Evolutionary conservation across 2,329 filamentous ascomycete species (phyloP).

Genomic region (Ceratocystiopsis brevicomis): DNA sequence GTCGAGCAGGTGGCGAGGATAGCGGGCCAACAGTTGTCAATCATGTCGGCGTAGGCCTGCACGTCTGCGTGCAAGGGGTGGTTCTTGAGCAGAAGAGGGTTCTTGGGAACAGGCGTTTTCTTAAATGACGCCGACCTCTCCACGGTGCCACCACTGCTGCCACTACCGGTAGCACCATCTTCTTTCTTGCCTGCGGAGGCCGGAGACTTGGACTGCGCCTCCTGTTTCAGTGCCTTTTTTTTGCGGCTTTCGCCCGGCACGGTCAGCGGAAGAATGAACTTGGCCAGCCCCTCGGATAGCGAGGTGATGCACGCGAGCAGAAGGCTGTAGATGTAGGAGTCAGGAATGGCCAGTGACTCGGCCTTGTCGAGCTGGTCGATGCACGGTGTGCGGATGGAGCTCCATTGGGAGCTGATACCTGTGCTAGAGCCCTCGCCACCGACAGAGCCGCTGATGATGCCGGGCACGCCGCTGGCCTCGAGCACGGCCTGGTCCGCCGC

Average conservation of each 20-base stretch:
- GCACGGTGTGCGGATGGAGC: slow-evolving; percentile 65
- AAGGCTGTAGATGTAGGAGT: slow-evolving; percentile 85
- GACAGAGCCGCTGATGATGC: slow-evolving; percentile 61
- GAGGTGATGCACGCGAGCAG: slow-evolving; percentile 77
- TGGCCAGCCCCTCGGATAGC: slow-evolving; percentile 80
- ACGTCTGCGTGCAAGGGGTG: slow-evolving; percentile 56
- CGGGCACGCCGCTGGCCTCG: slow-evolving; percentile 71
- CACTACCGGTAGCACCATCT: neutral
- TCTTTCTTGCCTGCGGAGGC: slow-evolving; percentile 15
- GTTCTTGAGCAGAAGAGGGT: slow-evolving; percentile 58
- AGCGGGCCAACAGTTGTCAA: slow-evolving; percentile 89
- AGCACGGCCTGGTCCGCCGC: slow-evolving; percentile 70
- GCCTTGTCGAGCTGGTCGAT: slow-evolving; percentile 90
- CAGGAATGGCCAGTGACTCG: slow-evolving; percentile 64
- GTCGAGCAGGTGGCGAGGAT: slow-evolving; percentile 89
- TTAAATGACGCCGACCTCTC: slow-evolving; percentile 50
- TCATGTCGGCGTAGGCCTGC: slow-evolving; percentile 58
- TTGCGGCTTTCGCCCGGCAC: slow-evolving; percentile 50
- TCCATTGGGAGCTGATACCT: slow-evolving; percentile 85
- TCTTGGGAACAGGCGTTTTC: slow-evolving; percentile 61
- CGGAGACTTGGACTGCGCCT: slow-evolving; percentile 25
- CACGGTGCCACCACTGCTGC: too few species aligned
- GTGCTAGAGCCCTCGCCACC: slow-evolving; percentile 46
- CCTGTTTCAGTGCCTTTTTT: slow-evolving; percentile 27
- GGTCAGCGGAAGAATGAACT: slow-evolving; percentile 80